phyloP scores from a whole-genome alignment of 2,329 filamentous ascomycete species.

The Penicillium corylophilum region DNA sequence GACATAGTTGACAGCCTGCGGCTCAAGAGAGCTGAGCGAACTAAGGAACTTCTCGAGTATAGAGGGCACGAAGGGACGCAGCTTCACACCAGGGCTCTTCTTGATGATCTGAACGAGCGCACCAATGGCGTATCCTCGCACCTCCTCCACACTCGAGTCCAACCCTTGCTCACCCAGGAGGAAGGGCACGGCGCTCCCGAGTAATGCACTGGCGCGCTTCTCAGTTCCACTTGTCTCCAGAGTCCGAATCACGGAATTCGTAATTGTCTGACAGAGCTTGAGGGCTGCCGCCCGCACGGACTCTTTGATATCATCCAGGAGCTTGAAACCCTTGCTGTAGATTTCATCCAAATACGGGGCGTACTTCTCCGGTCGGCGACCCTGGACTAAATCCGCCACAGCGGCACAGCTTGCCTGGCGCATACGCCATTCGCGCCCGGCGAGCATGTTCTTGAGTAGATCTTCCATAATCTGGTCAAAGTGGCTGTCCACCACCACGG shows the following conservation, averaged over 20 bases:
- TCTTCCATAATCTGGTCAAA: slow-evolving; percentile 90
- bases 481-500: slow-evolving; percentile 70
- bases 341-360: slow-evolving; percentile 81
- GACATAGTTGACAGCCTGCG: slow-evolving; percentile 85
- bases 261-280: slow-evolving; percentile 77
- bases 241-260: slow-evolving; percentile 79
- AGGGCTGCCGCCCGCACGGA: slow-evolving; percentile 80
- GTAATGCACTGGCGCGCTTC: slow-evolving; percentile 72
- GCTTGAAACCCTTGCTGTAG: slow-evolving; percentile 82
- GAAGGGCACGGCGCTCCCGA: slow-evolving; percentile 85
- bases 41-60: slow-evolving; percentile 79
- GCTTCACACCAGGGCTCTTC: slow-evolving; percentile 70
- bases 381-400: slow-evolving; percentile 82
- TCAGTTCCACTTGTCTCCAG: slow-evolving; percentile 71
- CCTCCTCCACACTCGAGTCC: slow-evolving; percentile 83
- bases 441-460: slow-evolving; percentile 75
- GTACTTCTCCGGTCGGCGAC: slow-evolving; percentile 72
- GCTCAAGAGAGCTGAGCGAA: slow-evolving; percentile 83
- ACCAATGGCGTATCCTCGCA: slow-evolving; percentile 76
- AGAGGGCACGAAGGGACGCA: slow-evolving; percentile 77
- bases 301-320: slow-evolving; percentile 93
- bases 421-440: slow-evolving; percentile 86
- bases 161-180: slow-evolving; percentile 84
- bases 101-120: slow-evolving; percentile 89
- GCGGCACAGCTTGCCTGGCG: slow-evolving; percentile 90